phyloP scores from a whole-genome alignment of 2,329 filamentous ascomycete genomes.

The Ascochyta pisi region DNA sequence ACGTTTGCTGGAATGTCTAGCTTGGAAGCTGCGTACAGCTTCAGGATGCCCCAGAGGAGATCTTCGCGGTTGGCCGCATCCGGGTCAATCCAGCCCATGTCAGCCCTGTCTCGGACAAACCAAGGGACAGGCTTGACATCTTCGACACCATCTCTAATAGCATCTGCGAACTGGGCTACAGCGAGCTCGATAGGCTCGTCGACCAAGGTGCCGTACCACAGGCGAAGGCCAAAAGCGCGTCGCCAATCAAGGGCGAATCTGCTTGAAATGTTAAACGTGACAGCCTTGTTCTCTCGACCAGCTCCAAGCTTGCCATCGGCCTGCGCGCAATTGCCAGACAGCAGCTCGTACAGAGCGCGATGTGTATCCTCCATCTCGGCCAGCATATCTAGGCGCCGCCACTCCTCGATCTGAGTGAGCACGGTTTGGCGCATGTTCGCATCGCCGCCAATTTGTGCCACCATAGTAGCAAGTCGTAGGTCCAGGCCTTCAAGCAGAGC shows the following conservation, averaged over 20 bases:
- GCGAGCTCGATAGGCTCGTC: constrained; percentile 75
- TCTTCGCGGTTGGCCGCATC: constrained; percentile 71
- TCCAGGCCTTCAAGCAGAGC: constrained; percentile 77
- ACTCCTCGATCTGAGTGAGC: constrained; percentile 79
- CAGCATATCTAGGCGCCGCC: constrained; percentile 81
- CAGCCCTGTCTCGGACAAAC: constrained; percentile 68
- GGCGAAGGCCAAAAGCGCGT: constrained; percentile 86
- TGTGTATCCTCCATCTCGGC: constrained; percentile 87
- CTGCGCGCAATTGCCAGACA: constrained; percentile 85
- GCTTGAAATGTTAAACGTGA: constrained; percentile 81
- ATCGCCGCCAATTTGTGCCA: constrained; percentile 84
- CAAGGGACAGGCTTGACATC: constrained; percentile 72
- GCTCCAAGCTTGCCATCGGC: constrained; percentile 78
- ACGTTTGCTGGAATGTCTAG: constrained; percentile 55
- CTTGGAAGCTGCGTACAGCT: constrained; percentile 73
- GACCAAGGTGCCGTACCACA: constrained; percentile 82
- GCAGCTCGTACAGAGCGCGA: constrained; percentile 85
- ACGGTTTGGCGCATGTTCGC: constrained; percentile 74
- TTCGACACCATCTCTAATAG: constrained; percentile 75
- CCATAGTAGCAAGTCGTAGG: constrained; percentile 81
- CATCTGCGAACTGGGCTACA: constrained; percentile 74
- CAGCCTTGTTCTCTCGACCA: constrained; percentile 78
- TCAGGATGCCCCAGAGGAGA: constrained; percentile 84
- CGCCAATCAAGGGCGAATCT: constrained; percentile 91
- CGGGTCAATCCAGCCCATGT: constrained; percentile 67